Base-by-base conservation (phyloP, 2,329 filamentous ascomycete species). In the Neonectria neomacrospora region DNA sequence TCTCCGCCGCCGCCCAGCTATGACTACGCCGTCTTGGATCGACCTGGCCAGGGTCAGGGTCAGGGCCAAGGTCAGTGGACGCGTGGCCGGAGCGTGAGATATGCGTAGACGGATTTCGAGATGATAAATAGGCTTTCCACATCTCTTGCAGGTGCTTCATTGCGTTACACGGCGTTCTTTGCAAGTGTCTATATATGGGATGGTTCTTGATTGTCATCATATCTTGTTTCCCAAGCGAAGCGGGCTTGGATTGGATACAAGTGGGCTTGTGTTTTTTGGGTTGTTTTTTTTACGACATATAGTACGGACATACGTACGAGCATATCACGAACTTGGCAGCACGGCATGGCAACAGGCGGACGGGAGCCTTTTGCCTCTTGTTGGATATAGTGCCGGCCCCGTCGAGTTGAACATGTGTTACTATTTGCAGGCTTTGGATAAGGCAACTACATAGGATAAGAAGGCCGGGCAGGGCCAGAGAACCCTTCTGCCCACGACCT, bases 31-130 rank as follows among this genome's bases (percentile, higher is more conserved):
- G 71, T 71, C 8, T 32, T 73, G 32, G 57, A 65, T 34, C 54
- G 62, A 18, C 65, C 30, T n/a, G 37, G n/a, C 37, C 56, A 39
- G 18, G 39, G 45, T 10, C n/a, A n/a, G n/a, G n/a, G n/a, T n/a
- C n/a, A n/a, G n/a, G n/a, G n/a, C n/a, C 57, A 67, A 20, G 63
- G 65, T 12, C 66, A 67, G 48, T 70, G 65, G 67, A 51, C 57
- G 39, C 67, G 72, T 7, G 64, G 62, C 30, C 71, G 67, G 34
- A 74, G 72, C 56, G 71, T 72, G 71, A 72, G 75, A 67, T 77
- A 77, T 61, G 75, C 75, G 61, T 77, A 72, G 61, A 54, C 44
- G 41, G 18, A 34, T 26, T 44, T 32, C 54, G 22, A 53, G 52
- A 22, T 45, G 34, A 26, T 45, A 22, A 12, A 23, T 20, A 12